phyloP scores from a whole-genome alignment of 768 basidiomycete species.

The Termitomyces sp. region DNA sequence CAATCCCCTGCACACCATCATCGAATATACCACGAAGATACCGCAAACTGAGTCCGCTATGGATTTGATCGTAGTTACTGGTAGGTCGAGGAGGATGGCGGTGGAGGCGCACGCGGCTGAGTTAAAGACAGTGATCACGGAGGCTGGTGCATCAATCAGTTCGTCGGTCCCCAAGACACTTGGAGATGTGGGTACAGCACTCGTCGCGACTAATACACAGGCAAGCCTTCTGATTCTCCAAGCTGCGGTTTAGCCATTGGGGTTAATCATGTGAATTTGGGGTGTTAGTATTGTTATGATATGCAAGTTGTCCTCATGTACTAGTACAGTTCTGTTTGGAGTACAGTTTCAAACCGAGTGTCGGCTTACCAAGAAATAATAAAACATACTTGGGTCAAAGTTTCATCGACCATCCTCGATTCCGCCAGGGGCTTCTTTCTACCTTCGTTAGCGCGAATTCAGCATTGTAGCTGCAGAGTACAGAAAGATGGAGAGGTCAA shows the following conservation, averaged over 20 bases:
- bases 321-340: neutral
- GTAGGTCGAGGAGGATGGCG: slow-evolving; percentile 70
- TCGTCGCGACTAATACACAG: slow-evolving; percentile 15
- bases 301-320: neutral
- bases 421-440: too few relatives aligned
- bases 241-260: neutral
- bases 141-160: slow-evolving; percentile 35
- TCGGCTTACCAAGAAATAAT: neutral
- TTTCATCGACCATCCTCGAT: too few relatives aligned
- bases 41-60: slow-evolving; percentile 24
- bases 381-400: neutral
- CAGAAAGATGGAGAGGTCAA: neutral
- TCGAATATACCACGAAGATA: slow-evolving; percentile 31
- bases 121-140: slow-evolving; percentile 40
- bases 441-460: too few relatives aligned
- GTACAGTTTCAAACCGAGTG: too few relatives aligned
- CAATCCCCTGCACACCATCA: slow-evolving; percentile 52
- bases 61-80: slow-evolving; percentile 57
- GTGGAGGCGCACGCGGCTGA: slow-evolving; percentile 56
- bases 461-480: neutral
- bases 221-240: slow-evolving; percentile 56
- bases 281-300: neutral
- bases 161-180: slow-evolving; percentile 64
- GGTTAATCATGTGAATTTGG: neutral
- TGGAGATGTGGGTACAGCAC: slow-evolving; percentile 64